These are phyloP conservation scores for Metschnikowia amazonensis DNA, from an alignment of 805 yeast genomes.

Conservation along the genomic window DNA sequence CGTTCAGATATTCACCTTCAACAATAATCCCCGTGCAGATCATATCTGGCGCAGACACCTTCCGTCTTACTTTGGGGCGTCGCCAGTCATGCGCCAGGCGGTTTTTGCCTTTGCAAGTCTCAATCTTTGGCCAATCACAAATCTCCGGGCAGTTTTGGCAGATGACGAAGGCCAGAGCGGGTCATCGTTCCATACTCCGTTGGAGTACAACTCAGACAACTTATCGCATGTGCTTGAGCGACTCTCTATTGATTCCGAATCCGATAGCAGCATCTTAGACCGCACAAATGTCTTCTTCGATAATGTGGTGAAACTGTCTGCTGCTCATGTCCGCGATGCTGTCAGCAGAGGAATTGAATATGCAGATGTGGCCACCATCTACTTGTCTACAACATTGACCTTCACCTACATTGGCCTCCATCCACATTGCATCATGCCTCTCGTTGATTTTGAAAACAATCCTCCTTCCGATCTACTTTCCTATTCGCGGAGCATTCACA, in stretches of 20 bases:
- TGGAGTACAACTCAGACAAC: background rate
- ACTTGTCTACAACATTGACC: constrained; percentile 19
- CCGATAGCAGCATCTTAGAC: constrained; percentile 16
- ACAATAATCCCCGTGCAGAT: constrained; percentile 20
- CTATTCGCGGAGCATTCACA: constrained; percentile 9
- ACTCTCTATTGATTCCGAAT: constrained; percentile 8
- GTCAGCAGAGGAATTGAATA: constrained; percentile 1
- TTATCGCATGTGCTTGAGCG: constrained; percentile 12
- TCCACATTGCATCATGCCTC: constrained; percentile 28
- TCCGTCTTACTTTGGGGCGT: constrained; percentile 24
- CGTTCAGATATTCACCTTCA: constrained; percentile 25
- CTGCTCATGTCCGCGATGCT: constrained; percentile 9
- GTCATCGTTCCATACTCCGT: background rate
- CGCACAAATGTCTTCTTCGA: constrained; percentile 25
- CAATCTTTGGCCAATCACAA: constrained; percentile 25
- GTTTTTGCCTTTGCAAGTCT: constrained; percentile 25
- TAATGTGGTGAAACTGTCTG: constrained; percentile 12
- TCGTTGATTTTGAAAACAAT: constrained; percentile 22
- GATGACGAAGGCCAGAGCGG: constrained; percentile 6
- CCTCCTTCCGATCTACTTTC: constrained; percentile 22
- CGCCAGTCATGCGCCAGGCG: constrained; percentile 26
- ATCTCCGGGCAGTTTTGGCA: constrained; percentile 12
- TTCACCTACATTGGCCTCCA: constrained; percentile 31
- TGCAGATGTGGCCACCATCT: constrained; percentile 8
- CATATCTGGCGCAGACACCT: constrained; percentile 25